A percentile compares a stretch with the other conserved stretches of the same genome.
Evolutionary conservation across 78 protist species (phyloP).

Genomic region (Chrysochromulina tobinii): DNA sequence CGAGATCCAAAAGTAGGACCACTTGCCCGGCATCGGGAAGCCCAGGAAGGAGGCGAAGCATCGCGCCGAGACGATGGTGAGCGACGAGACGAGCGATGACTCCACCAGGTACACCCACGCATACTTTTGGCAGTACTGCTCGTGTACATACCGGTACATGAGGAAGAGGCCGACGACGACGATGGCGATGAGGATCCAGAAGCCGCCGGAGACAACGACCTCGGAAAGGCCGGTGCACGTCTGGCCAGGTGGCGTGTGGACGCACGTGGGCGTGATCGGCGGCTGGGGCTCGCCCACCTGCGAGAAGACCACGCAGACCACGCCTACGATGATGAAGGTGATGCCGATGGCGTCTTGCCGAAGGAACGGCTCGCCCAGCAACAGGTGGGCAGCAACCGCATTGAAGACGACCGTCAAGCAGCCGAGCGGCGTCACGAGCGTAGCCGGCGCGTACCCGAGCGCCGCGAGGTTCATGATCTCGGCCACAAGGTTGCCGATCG

Average conservation of each 20-base stretch:
- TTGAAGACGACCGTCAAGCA: not conserved
- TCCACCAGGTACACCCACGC: not conserved
- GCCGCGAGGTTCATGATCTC: not conserved
- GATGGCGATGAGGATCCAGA: not conserved
- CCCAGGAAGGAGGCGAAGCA: not conserved
- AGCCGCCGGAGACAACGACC: not conserved
- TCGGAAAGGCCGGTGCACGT: not conserved
- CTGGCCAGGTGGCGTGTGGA: not conserved
- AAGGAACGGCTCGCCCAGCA: slow-evolving; percentile 12
- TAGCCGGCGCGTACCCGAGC: slow-evolving; percentile 32
- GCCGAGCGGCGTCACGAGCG: slow-evolving; percentile 38
- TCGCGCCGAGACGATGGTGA: not conserved
- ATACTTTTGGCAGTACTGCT: not conserved
- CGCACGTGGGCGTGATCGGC: not conserved
- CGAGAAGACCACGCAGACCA: not conserved
- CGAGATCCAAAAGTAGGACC: not conserved
- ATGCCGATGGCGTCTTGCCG: not conserved
- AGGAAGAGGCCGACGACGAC: not conserved
- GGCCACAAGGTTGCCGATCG: not conserved
- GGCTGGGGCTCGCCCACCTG: not conserved
- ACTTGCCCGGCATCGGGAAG: not conserved
- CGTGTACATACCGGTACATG: too few relatives aligned
- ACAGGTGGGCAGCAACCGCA: not conserved
- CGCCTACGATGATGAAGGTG: not conserved
- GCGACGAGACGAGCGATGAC: not conserved